Base-by-base conservation (phyloP, 306 rosid species). In the Styphnolobium japonicum region DNA sequence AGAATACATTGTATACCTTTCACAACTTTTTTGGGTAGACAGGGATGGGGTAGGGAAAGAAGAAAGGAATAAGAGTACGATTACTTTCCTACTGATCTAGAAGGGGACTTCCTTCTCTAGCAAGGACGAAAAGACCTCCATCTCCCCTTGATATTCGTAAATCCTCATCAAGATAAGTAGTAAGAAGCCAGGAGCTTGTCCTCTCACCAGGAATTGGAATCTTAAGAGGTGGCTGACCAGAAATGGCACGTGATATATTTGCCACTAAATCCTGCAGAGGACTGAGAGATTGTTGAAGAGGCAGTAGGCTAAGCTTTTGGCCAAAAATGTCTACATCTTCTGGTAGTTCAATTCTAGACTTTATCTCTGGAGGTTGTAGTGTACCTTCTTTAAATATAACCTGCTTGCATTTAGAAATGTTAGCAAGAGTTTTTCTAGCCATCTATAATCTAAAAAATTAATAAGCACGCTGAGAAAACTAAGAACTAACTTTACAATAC, bases 91-190 rank as follows among this genome's bases (percentile, higher is more conserved):
- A 88, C 82, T 86, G 73, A 77, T 86, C 81, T 64, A 92, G 90
- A 80, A 95, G 92, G 70, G 89, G 83, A 51, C 95, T 92, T 71
- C 98, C 98, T 81, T 92, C 97, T 80, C 82, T 91, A 14, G 92
- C 97, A 62, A 95, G 96, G 76, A 95, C 81, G 78, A 95, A 95
- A 56, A 95, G 88, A 81, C 98, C 98, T 2, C 98, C 98, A 70
- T 95, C 98, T 3, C 98, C 98, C 83, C 90, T 92, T 10, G 98
- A 92, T 87, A 94, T 92, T 74, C 98, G 85, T 10, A 94, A 81
- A 84, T 92, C 98, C 67, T 79, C 31, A 43, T 95, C 98, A 64
- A 95, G 98, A 78, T 87, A 95, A 2, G 99, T 88, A 71, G 81
- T 90, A 52, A 95, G 82, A 65, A 95, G 98, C 99, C 99, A 95